Evolutionary conservation across 495 filamentous ascomycete species (phyloP).

Genomic region (Hyaloscypha variabilis): DNA sequence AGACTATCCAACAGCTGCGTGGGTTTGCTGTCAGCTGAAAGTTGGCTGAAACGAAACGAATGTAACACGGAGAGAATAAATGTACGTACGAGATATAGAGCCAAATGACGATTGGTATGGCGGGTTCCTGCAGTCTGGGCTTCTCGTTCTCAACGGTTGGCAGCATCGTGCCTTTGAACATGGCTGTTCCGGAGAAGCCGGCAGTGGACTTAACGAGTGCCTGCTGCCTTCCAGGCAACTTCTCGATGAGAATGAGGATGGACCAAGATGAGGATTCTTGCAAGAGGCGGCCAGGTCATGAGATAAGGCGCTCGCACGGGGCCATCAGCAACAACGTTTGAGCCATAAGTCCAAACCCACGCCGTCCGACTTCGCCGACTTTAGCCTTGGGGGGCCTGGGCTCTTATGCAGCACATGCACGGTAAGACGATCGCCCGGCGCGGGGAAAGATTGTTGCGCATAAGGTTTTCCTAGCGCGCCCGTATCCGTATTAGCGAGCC

Average conservation of each 20-base stretch:
- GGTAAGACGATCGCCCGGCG: not conserved
- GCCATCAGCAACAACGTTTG: not conserved
- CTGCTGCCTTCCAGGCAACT: not conserved
- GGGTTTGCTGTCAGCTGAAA: not conserved
- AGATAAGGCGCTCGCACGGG: not conserved
- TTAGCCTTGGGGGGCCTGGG: not conserved
- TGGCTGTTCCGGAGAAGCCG: not conserved
- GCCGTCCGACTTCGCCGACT: too few relatives aligned
- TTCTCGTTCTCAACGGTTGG: not conserved
- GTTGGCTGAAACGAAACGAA: not conserved
- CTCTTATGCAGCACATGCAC: not conserved
- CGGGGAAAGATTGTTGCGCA: not conserved
- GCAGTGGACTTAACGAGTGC: not conserved
- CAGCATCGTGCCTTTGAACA: not conserved
- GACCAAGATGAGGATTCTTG: too few relatives aligned
- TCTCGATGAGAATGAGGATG: not conserved
- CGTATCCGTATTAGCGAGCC: not conserved
- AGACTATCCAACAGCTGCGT: slow-evolving; percentile 67
- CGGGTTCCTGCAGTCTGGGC: not conserved
- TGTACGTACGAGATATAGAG: not conserved
- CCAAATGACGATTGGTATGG: not conserved
- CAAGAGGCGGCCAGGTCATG: not conserved
- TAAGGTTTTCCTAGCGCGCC: not conserved
- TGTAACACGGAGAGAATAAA: not conserved
- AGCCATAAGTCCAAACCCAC: not conserved